Evolutionary conservation across 371 early-diverging fungal genomes (phyloP).

Genomic region (Lichtheimia ramosa): DNA sequence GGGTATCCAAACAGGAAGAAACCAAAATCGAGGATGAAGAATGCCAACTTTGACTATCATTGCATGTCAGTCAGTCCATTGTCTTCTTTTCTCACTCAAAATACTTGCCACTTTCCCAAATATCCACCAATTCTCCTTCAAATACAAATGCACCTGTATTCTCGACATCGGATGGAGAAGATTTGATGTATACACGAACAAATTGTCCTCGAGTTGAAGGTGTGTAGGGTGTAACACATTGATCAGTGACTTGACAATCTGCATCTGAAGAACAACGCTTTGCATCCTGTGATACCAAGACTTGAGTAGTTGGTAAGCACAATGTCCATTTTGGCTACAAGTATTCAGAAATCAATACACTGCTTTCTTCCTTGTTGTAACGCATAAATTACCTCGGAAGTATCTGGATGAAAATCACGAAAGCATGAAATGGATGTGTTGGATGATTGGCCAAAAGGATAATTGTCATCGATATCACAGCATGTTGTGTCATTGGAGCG

Average conservation of each 20-base stretch:
- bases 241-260: constrained; percentile 26
- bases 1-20: constrained; percentile 64
- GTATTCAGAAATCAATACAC: background rate
- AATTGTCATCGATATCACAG: constrained; percentile 48
- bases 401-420: constrained; percentile 19
- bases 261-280: constrained; percentile 34
- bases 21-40: constrained; percentile 51
- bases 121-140: constrained; percentile 62
- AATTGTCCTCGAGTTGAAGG: constrained; percentile 54
- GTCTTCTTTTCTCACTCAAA: background rate
- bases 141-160: constrained; percentile 43
- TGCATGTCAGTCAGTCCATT: background rate
- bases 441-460: constrained; percentile 55
- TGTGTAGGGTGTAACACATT: constrained; percentile 63
- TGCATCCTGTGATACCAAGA: constrained; percentile 27
- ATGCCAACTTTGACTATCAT: constrained; percentile 63
- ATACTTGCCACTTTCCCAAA: constrained; percentile 58
- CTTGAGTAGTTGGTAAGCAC: constrained; percentile 42
- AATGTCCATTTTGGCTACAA: constrained; percentile 8
- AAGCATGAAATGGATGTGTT: constrained; percentile 55
- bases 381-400: background rate
- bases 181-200: constrained; percentile 50
- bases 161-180: constrained; percentile 35
- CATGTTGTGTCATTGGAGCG: constrained; percentile 29
- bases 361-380: background rate